phyloP scores from a whole-genome alignment of 2,329 filamentous ascomycete species.

The Tolypocladium tropicale region DNA sequence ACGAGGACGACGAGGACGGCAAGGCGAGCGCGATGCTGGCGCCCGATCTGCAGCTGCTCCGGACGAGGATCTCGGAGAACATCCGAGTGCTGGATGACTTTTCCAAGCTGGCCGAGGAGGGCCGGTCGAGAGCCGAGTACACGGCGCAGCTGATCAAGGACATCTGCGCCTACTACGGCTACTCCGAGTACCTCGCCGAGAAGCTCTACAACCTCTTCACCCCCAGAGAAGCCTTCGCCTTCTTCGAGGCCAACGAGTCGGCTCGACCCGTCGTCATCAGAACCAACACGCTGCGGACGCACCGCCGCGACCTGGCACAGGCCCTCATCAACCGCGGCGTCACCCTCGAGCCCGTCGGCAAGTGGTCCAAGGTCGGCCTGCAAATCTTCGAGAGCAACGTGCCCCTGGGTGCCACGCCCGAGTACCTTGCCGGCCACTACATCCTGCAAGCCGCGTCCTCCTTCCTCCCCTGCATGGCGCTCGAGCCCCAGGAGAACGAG shows the following conservation, averaged over 20 bases:
- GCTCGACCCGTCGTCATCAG: constrained; percentile 88
- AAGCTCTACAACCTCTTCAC: constrained; percentile 92
- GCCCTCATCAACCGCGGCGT: constrained; percentile 93
- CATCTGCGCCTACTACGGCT: constrained; percentile 93
- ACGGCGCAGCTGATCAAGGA: constrained; percentile 79
- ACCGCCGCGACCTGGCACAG: constrained; percentile 74
- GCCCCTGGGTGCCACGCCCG: constrained; percentile 86
- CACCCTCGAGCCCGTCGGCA: constrained; percentile 90
- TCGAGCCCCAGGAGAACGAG: constrained; percentile 88
- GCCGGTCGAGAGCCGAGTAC: constrained; percentile 79
- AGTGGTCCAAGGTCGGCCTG: constrained; percentile 96
- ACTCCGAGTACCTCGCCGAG: constrained; percentile 87
- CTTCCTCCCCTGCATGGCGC: constrained; percentile 94
- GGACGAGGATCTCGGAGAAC: constrained; percentile 84
- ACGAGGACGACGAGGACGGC: constrained; percentile 47
- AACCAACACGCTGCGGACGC: constrained; percentile 83
- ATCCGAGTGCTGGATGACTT: constrained; percentile 88
- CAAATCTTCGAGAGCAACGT: constrained; percentile 87
- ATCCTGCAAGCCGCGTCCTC: constrained; percentile 95
- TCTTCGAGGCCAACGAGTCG: constrained; percentile 98
- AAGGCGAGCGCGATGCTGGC: constrained; percentile 59
- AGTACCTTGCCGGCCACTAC: constrained; percentile 96
- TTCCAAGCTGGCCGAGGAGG: constrained; percentile 66
- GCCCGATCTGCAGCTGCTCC: constrained; percentile 81
- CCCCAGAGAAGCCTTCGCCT: constrained; percentile 88